Evolutionary conservation across 1,139 yeast genomes (phyloP), one percentile per base, ranked within the genome.

Genomic region (Yamadazyma triangularis): DNA sequence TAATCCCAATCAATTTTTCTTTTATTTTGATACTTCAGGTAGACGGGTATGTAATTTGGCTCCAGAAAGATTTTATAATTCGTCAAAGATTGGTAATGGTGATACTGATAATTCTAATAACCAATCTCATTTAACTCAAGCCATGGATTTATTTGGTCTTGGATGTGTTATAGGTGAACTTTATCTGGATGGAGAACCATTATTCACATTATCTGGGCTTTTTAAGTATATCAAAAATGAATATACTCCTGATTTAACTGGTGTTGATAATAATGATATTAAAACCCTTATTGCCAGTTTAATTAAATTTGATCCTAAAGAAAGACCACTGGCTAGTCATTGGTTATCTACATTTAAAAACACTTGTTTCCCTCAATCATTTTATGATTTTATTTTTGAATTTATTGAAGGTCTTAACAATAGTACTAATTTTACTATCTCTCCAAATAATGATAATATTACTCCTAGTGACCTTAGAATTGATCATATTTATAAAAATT

Each of bases 161-260:
- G 96, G 97, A 0, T 93, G 98, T 58, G 88, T 85, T 3, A 81
- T 93, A 43, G 95, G 94, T 0, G 98, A 93, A 53, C 57, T 93
- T 13, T 87, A 82, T 44, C 58, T 79, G 18, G 97, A 91, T 45
- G 97, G 96, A 0, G 73, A 83, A 12, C 85, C 96, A 0, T 70
- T 87, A 0, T 89, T 93, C 53, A 80, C 95, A 0, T 64, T 91
- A 13, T 81, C 97, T 0, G 95, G 88, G 48, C 61, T 89, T 41
- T 88, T 86, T 64, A 84, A 82, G 55, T 91, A 84, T 55, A 80
- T 80, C 46, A 76, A 74, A 40, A 73, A 77, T 5, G 89, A 82
- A 38, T 80, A 72, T 46, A 50, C 53, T 7, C 94, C 95, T 0
- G 76, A 74, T 43, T 54, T 81, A 37, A 62, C 73, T 19, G 66